Conservation (phyloP, 345 rosid species). For the Pelargonium nanum region DNA sequence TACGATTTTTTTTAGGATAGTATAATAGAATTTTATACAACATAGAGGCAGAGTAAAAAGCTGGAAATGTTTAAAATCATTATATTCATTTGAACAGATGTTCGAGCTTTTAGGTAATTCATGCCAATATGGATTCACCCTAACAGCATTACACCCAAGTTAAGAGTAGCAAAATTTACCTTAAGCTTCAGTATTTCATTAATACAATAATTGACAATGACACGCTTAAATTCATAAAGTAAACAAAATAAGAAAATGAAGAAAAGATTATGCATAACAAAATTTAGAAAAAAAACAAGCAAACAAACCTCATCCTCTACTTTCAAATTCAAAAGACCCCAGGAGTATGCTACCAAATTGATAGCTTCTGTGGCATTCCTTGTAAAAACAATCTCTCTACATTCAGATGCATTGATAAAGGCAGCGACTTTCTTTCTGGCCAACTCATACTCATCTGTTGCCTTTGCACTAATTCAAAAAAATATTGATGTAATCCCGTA, state of each 20-base stretch:
- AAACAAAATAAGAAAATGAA: neutral
- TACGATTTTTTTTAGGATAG: too few species aligned
- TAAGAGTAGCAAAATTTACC: neutral
- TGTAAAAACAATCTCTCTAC: conserved; percentile 74
- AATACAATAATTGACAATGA: too few species aligned
- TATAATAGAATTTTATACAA: too few species aligned
- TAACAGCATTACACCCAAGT: neutral
- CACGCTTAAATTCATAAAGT: neutral
- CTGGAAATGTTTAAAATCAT: too few species aligned
- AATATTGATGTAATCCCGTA: neutral
- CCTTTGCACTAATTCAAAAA: conserved; percentile 51
- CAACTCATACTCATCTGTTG: conserved; percentile 81
- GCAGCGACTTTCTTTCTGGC: conserved; percentile 83
- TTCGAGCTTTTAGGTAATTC: too few species aligned
- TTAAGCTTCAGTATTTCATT: too few species aligned
- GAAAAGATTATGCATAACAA: neutral
- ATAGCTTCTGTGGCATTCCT: conserved; percentile 96
- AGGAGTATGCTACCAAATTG: conserved; percentile 76
- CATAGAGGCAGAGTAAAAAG: too few species aligned
- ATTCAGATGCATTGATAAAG: conserved; percentile 66
- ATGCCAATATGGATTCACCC: too few species aligned
- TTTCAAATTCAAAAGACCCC: conserved; percentile 71
- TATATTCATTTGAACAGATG: too few species aligned
- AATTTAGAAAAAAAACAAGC: neutral
- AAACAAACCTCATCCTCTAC: conserved; percentile 67